A percentile compares a stretch with the other conserved stretches of the same genome.
phyloP scores from a whole-genome alignment of 306 rosid genomes.

The Mimosa bimucronata region DNA sequence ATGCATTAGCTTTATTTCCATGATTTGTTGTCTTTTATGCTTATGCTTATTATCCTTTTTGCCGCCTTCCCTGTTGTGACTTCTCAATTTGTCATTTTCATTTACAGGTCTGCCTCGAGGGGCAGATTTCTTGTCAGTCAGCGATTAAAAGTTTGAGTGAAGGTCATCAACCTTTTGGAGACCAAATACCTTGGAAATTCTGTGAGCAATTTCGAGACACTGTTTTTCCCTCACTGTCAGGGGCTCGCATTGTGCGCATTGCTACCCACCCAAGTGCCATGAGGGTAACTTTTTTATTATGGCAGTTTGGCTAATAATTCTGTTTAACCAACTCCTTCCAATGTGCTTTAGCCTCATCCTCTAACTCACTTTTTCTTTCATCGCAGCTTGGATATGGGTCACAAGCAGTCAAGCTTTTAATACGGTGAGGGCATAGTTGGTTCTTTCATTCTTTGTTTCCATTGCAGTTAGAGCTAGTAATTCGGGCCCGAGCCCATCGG shows the following conservation, averaged over 20 bases:
- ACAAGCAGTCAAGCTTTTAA: conserved; percentile 91
- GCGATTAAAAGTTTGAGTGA: conserved; percentile 74
- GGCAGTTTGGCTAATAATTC: conserved; percentile 27
- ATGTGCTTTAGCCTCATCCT: conserved; percentile 1
- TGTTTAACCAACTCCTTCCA: conserved; percentile 30
- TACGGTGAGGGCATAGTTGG: conserved; percentile 65
- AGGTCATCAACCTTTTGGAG: conserved; percentile 90
- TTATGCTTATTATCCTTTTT: conserved; percentile 12
- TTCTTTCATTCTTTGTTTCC: conserved; percentile 28
- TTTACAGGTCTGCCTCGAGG: conserved; percentile 83
- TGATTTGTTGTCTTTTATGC: conserved; percentile 25
- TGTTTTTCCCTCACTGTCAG: conserved; percentile 85
- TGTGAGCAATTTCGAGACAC: conserved; percentile 92
- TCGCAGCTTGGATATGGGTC: conserved; percentile 96
- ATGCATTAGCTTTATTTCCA: conserved; percentile 6
- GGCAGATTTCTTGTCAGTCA: conserved; percentile 85
- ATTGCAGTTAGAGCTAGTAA: too few relatives aligned
- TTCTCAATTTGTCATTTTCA: conserved; percentile 8
- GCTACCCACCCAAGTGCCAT: conserved; percentile 96
- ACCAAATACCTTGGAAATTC: conserved; percentile 96
- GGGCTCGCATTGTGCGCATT: conserved; percentile 96
- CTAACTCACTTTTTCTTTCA: conserved; percentile 27
- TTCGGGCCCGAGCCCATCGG: too few relatives aligned
- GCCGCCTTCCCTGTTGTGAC: conserved; percentile 30
- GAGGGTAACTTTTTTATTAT: conserved; percentile 59